A percentile compares a stretch with the other conserved stretches of the same genome.
These are phyloP conservation scores for Linaria vulgaris DNA, from an alignment of 257 asterid genomes.

Conservation along the genomic window DNA sequence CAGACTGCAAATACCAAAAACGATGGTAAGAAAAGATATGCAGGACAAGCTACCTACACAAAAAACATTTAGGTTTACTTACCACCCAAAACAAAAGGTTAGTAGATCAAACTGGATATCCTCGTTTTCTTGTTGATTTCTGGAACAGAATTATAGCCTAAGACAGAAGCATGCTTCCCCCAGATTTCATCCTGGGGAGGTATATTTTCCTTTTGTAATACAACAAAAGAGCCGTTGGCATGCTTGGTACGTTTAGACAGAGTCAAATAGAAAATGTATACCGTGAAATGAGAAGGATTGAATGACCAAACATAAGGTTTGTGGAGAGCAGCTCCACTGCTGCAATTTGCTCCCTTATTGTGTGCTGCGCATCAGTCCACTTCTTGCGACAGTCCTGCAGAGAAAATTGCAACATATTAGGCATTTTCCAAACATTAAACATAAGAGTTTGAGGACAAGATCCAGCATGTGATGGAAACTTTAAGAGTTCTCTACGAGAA, in stretches of 20 bases:
- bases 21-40: constrained; percentile 30
- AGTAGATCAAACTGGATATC: constrained; percentile 67
- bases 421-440: too few species aligned
- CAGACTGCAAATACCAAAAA: constrained; percentile 60
- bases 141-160: constrained; percentile 54
- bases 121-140: constrained; percentile 47
- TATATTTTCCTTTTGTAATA: constrained; percentile 36
- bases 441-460: too few species aligned
- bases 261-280: constrained; percentile 38
- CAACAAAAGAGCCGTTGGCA: constrained; percentile 57
- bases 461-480: too few species aligned
- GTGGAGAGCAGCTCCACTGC: constrained; percentile 32
- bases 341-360: constrained; percentile 47
- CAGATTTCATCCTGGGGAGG: constrained; percentile 32
- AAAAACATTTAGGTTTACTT: constrained; percentile 24
- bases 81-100: constrained; percentile 57
- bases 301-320: constrained; percentile 26
- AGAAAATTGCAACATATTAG: not conserved
- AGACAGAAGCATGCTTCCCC: constrained; percentile 75
- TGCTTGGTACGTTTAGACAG: constrained; percentile 67
- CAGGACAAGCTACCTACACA: constrained; percentile 66
- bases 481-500: too few species aligned
- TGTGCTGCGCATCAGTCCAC: constrained; percentile 68
- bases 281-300: constrained; percentile 31
- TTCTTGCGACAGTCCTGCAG: constrained; percentile 72